Conservation (phyloP, 2,329 filamentous ascomycete genomes). For the Cladophialophora exuberans region DNA sequence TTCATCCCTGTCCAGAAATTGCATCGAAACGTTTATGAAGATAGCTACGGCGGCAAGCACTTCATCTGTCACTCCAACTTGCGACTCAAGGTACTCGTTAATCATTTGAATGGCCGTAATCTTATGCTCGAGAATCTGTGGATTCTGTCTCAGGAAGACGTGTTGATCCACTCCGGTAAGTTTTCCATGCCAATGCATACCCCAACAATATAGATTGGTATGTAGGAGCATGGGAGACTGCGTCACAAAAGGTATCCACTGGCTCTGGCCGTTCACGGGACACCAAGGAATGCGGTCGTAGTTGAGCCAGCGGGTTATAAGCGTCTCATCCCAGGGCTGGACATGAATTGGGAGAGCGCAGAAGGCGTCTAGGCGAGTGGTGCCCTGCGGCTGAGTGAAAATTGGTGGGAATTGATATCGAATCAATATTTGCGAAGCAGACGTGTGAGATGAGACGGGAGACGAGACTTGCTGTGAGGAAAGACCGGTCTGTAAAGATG, state of each 20-base stretch:
- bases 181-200: constrained; percentile 19
- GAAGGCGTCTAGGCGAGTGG: constrained; percentile 11
- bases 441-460: not conserved
- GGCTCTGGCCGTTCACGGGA: constrained; percentile 16
- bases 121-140: constrained; percentile 17
- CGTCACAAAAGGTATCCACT: constrained; percentile 14
- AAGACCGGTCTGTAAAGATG: not conserved
- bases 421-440: not conserved
- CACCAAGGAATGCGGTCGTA: constrained; percentile 21
- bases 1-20: constrained; percentile 12
- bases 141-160: constrained; percentile 10
- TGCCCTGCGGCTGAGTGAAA: constrained; percentile 1
- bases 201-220: constrained; percentile 20
- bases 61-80: constrained; percentile 2
- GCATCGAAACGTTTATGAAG: constrained; percentile 9
- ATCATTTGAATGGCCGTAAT: constrained; percentile 13
- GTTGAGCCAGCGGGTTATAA: constrained; percentile 17
- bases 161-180: constrained; percentile 8
- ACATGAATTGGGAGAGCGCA: constrained; percentile 2
- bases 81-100: constrained; percentile 1
- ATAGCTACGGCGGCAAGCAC: constrained; percentile 11
- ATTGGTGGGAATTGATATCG: not conserved
- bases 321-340: constrained; percentile 13
- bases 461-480: not conserved
- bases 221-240: constrained; percentile 12